Evolutionary conservation across 2,329 filamentous ascomycete genomes (phyloP).

Genomic region (Claviceps fusiformis): DNA sequence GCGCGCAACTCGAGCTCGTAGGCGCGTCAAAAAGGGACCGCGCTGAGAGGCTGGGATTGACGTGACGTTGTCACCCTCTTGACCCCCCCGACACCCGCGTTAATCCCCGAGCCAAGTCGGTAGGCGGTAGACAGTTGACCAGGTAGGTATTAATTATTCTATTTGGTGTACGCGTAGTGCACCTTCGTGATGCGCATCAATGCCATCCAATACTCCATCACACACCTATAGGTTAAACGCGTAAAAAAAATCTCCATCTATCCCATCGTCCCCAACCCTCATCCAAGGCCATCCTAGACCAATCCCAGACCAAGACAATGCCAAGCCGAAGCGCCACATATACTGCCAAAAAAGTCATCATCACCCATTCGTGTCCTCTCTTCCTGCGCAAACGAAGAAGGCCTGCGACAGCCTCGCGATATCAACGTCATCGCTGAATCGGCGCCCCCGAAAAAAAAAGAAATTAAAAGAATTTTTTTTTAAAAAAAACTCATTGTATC

Average conservation of each 20-base stretch:
- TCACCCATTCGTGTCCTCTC: background rate
- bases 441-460: too few species aligned
- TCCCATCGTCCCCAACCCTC: too few species aligned
- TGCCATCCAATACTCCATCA: background rate
- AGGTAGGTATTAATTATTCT: background rate
- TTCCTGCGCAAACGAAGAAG: background rate
- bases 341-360: background rate
- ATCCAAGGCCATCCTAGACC: background rate
- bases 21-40: background rate
- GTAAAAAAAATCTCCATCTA: background rate
- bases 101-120: too few species aligned
- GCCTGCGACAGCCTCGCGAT: too few species aligned
- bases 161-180: background rate
- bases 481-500: constrained; percentile 8
- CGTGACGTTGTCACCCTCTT: background rate
- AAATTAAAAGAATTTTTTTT: too few species aligned
- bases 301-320: background rate
- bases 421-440: too few species aligned
- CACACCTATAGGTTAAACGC: background rate
- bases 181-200: background rate
- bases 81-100: background rate
- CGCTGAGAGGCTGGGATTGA: background rate
- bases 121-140: background rate
- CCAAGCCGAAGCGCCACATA: background rate
- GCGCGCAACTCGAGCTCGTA: background rate